Conservation (phyloP, 139 green algal genomes). For the Microglena sp. region DNA sequence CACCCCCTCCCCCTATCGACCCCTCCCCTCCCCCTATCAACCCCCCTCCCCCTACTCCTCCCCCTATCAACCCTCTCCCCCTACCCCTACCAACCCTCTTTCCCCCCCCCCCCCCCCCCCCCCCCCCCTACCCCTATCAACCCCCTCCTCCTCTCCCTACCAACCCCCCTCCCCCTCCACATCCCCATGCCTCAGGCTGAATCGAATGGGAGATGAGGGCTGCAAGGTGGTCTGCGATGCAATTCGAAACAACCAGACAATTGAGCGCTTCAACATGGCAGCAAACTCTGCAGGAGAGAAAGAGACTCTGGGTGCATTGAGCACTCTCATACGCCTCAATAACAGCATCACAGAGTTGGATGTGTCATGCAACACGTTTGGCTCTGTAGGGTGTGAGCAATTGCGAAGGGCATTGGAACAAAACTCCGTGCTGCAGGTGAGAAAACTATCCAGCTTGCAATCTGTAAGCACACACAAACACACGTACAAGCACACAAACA, state of each 20-base stretch:
- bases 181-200: conserved; percentile 32
- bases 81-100: no score
- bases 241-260: conserved; percentile 17
- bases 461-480: neutral
- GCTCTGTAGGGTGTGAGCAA: conserved; percentile 13
- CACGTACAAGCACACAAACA: no score
- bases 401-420: conserved; percentile 21
- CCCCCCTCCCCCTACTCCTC: no score
- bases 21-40: no score
- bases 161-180: no score
- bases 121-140: no score
- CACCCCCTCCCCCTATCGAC: no score
- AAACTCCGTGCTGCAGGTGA: conserved; percentile 19
- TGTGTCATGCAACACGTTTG: conserved; percentile 43
- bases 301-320: conserved; percentile 25
- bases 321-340: conserved; percentile 36
- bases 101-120: no score
- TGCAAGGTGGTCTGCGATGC: conserved; percentile 30
- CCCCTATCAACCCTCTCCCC: no score
- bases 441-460: neutral
- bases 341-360: conserved; percentile 42
- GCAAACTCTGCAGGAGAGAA: conserved; percentile 41
- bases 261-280: conserved; percentile 53
- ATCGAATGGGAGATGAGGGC: conserved; percentile 66
- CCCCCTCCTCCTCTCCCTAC: no score